These are phyloP conservation scores for Colletotrichum tropicicola DNA, from an alignment of 2,329 filamentous ascomycete genomes.

Conservation along the genomic window DNA sequence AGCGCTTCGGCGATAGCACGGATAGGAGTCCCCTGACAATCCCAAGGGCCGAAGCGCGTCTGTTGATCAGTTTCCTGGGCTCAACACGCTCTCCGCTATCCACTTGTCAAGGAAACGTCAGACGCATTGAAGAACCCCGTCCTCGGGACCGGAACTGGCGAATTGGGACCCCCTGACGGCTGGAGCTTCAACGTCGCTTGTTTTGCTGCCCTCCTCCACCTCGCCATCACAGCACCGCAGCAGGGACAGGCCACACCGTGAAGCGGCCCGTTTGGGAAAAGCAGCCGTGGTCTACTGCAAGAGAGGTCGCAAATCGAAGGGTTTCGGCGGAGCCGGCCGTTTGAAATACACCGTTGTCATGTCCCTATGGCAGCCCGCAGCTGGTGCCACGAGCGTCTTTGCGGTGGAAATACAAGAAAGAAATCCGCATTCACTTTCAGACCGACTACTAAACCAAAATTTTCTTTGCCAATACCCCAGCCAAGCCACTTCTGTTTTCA, in stretches of 20 bases:
- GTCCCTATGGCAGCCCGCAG: conserved; percentile 4
- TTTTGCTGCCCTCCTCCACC: conserved; percentile 3
- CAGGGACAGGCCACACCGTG: conserved; percentile 7
- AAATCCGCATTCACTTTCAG: conserved; percentile 5
- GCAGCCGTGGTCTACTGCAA: conserved; percentile 4
- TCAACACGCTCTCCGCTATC: not conserved
- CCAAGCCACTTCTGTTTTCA: not conserved
- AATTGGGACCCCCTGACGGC: not conserved
- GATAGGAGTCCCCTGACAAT: not conserved
- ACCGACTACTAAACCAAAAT: not conserved
- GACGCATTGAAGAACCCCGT: not conserved
- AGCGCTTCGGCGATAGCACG: conserved; percentile 17
- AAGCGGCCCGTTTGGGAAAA: not conserved
- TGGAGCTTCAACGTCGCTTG: not conserved
- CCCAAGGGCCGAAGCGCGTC: not conserved
- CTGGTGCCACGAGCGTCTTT: conserved; percentile 15
- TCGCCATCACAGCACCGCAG: not conserved
- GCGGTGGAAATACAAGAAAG: conserved; percentile 3
- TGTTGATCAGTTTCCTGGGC: not conserved
- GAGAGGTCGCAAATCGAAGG: not conserved
- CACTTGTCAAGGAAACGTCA: conserved; percentile 8
- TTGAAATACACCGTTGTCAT: conserved; percentile 12
- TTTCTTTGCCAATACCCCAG: conserved; percentile 6
- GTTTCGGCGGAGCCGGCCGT: conserved; percentile 6
- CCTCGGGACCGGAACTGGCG: not conserved